Percentiles rank a stretch among this genome's conserved stretches.
phyloP scores from a whole-genome alignment of 805 yeast species.

The Myxozyma geophila region DNA sequence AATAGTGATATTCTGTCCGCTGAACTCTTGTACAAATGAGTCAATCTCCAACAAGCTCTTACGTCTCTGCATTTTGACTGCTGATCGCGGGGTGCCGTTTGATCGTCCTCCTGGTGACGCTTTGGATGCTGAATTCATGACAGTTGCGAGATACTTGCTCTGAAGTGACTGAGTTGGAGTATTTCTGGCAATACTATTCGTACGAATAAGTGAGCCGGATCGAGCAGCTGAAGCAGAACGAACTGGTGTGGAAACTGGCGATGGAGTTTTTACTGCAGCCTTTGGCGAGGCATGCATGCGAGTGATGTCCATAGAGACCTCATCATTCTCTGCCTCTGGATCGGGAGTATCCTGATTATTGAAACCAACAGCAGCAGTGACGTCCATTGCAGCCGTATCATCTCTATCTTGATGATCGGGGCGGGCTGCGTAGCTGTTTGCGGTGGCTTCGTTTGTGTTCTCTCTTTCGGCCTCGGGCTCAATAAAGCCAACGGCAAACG shows the following conservation, averaged over 20 bases:
- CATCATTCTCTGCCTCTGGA: background rate
- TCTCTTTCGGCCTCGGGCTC: conserved; percentile 3
- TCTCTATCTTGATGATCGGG: background rate
- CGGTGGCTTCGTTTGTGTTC: conserved; percentile 11
- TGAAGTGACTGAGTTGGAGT: conserved; percentile 6
- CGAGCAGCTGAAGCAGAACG: background rate
- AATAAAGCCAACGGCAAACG: conserved; percentile 22
- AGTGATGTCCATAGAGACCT: background rate
- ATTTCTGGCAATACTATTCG: background rate
- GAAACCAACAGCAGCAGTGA: conserved; percentile 27
- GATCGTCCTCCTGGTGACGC: background rate
- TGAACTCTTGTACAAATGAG: conserved; percentile 7
- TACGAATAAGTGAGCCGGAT: conserved; percentile 1
- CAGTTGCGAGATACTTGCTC: background rate
- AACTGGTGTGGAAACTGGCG: background rate
- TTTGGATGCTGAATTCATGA: background rate
- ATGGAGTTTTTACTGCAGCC: background rate
- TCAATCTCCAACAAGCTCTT: conserved; percentile 26
- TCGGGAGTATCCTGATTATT: background rate
- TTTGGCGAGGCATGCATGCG: background rate
- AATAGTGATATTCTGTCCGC: conserved; percentile 20
- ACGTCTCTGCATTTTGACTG: conserved; percentile 11
- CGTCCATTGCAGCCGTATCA: conserved; percentile 28
- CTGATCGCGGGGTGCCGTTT: conserved; percentile 19
- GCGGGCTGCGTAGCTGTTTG: background rate